Base-by-base conservation (phyloP, 139 green algal genomes). In the Micractinium conductrix region DNA sequence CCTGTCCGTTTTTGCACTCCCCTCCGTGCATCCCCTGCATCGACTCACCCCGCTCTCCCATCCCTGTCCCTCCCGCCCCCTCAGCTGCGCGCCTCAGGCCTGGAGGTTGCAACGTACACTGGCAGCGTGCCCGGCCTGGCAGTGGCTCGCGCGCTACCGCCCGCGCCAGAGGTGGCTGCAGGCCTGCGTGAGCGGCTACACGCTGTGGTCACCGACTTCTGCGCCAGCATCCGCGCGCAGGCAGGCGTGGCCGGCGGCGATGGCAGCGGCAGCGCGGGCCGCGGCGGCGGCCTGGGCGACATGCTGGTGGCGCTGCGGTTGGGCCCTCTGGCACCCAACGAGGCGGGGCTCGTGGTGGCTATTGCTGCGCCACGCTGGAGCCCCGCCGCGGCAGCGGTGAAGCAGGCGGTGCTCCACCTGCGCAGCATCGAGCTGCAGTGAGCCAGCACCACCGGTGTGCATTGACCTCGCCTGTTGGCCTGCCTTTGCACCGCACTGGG, bases 381-480 rank as follows among this genome's bases (percentile, higher is more conserved):
- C 16, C 42, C 44, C 14, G 78, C 78, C 14, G 45, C 72, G 62
- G 78, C 42, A 33, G 78, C 78, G 6, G 62, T 74, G 58, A 42
- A 74, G 78, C 60, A 75, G 78, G 60, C 62, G 37, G 78, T 83
- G 8, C 8, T 21, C 10, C 78, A 83, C 62, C 78, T 83, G 78
- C 78, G 43, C 62, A 65, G 62, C 78, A 83, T 83, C 44, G 62
- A 83, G 43, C 62, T 83, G n/a, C 42, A 83, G 62, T 83, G 78
- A 83, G 35, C 65, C n/a, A n/a, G n/a, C n/a, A n/a, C n/a, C n/a
- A n/a, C n/a, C n/a, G n/a, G n/a, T n/a, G n/a, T n/a, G n/a, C n/a
- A n/a, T n/a, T n/a, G n/a, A n/a, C n/a, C n/a, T n/a, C n/a, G n/a
- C n/a, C n/a, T n/a, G n/a, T n/a, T n/a, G n/a, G n/a, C n/a, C n/a